Base-by-base conservation (phyloP, 768 basidiomycete genomes). In the Termitomyces sp. region DNA sequence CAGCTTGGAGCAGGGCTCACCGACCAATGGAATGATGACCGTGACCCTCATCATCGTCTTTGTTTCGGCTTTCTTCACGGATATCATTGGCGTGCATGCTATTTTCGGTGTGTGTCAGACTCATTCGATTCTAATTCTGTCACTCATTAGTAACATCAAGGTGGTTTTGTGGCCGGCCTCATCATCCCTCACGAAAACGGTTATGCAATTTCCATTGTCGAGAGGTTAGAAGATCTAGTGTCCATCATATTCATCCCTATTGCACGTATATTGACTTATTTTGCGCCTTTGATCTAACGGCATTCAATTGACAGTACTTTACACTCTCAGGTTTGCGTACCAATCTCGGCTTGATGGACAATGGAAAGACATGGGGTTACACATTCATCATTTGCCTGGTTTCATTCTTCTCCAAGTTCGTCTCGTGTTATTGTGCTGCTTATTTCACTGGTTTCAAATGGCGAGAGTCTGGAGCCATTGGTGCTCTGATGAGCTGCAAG, bases 201-300 rank as follows among this genome's bases (percentile, higher is more conserved):
- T 0, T 91, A 84, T 65, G 88, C 84, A 6, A 89, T 92, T 55
- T 78, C 87, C 0, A 66, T 95, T 15, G 86, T 90, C 0, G 90
- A 92, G 62, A 94, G 89, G 69, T 70, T 94, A 28, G 94, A 97
- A 70, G 94, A 96, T 74, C 72, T 94, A n/a, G 84, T 94, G 9
- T 71, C 80, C 4, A 82, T 91, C 57, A 65, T 91, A 4, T 82
- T 93, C 65, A 64, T 94, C 33, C 91, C 91, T 6, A 75, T 92
- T 56, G 89, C 91, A 67, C 58, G 87, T 70, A 15, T 50, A 12
- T 30, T 41, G 3, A 45, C 5, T 26, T 17, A 15, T 26, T 44
- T 21, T 15, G 9, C 10, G 2, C 31, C 10, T 43, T 43, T n/a
- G 19, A 7, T 40, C 23, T 51, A 51, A 41, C 26, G 5, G 9